phyloP scores from a whole-genome alignment of 176 grass and related monocot species.

The Hordeum vulgare region DNA sequence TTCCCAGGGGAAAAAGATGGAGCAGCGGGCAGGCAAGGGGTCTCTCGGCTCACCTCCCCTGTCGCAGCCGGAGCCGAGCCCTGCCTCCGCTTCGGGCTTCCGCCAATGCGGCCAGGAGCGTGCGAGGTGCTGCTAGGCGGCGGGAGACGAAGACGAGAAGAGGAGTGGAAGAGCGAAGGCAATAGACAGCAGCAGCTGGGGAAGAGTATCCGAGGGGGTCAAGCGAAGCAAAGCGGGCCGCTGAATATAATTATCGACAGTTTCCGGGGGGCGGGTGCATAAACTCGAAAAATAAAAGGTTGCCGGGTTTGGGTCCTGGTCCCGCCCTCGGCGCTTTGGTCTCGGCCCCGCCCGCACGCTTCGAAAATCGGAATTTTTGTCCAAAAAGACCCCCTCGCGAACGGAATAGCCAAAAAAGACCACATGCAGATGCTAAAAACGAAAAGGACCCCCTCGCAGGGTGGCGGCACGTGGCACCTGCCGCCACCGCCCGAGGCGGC shows the following conservation, averaged over 20 bases:
- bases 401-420: no score
- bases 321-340: neutral
- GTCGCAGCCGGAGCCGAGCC: neutral
- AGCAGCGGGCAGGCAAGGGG: neutral
- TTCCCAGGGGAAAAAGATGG: neutral
- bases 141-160: neutral
- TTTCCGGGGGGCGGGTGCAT: neutral
- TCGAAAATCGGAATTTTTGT: no score
- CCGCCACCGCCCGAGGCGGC: no score
- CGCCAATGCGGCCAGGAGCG: constrained; percentile 15
- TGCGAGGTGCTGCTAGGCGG: neutral
- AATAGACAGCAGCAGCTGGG: neutral
- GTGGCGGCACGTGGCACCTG: no score
- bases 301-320: neutral
- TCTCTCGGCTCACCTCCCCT: constrained; percentile 28
- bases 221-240: neutral
- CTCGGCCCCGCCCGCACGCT: neutral
- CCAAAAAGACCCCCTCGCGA: no score
- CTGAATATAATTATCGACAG: neutral
- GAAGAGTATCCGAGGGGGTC: constrained; percentile 22
- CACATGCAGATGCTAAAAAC: no score
- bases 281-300: neutral
- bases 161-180: neutral
- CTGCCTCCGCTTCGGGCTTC: neutral
- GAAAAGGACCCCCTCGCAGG: no score